Conservation (phyloP, 495 filamentous ascomycete species). For the Podospora appendiculata region DNA sequence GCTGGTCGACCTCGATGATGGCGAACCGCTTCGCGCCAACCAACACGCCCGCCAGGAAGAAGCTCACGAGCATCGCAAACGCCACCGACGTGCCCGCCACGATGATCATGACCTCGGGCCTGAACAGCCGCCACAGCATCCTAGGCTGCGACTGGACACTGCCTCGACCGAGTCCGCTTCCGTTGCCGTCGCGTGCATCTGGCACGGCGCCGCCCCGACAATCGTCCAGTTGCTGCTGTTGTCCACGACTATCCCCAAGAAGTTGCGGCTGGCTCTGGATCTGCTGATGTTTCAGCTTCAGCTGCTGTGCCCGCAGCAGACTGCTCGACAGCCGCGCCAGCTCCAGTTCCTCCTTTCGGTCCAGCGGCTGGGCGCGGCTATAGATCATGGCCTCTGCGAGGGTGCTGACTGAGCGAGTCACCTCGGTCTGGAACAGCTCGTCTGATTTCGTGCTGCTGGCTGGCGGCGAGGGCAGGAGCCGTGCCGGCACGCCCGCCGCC, state of each 20-base stretch:
- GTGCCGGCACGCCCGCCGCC: constrained; percentile 18
- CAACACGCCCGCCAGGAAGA: constrained; percentile 4
- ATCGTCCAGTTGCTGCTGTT: not conserved
- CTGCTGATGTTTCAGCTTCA: not conserved
- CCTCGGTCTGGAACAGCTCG: not conserved
- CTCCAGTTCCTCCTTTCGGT: not conserved
- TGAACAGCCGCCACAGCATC: not conserved
- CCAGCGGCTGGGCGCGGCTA: not conserved
- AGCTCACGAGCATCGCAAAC: not conserved
- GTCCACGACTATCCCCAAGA: not conserved
- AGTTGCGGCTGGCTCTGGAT: not conserved
- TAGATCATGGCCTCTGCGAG: constrained; percentile 1
- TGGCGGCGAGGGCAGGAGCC: constrained; percentile 7
- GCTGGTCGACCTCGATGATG: not conserved
- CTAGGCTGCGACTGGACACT: not conserved
- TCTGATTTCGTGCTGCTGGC: not conserved
- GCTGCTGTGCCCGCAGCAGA: not conserved
- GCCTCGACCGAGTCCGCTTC: not conserved
- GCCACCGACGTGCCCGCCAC: not conserved
- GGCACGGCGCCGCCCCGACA: not conserved
- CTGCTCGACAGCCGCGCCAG: not conserved
- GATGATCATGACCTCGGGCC: constrained; percentile 1
- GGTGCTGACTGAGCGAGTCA: not conserved
- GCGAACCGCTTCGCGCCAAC: constrained; percentile 4
- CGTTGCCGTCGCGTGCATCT: not conserved